Conservation (phyloP, 2,329 filamentous ascomycete species). For the Aspergillus melleus region DNA sequence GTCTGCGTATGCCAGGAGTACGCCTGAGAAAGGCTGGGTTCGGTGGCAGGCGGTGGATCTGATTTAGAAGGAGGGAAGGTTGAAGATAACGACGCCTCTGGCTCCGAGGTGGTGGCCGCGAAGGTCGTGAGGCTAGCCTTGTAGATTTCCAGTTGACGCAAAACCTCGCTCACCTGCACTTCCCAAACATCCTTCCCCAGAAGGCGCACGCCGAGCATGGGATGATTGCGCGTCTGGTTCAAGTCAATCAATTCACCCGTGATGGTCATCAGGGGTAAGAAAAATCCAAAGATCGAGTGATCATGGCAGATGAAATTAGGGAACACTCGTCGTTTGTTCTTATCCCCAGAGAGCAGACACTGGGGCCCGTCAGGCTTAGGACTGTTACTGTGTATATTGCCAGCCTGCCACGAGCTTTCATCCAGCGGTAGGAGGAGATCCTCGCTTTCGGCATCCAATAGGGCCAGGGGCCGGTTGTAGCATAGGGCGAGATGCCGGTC, state of each 20-base stretch:
- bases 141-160: slow-evolving; percentile 76
- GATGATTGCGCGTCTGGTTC: slow-evolving; percentile 85
- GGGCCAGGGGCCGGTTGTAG: slow-evolving; percentile 85
- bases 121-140: slow-evolving; percentile 66
- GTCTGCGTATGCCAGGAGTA: slow-evolving; percentile 69
- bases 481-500: slow-evolving; percentile 87
- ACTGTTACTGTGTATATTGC: slow-evolving; percentile 66
- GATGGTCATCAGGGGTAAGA: slow-evolving; percentile 92
- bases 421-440: slow-evolving; percentile 82
- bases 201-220: slow-evolving; percentile 75
- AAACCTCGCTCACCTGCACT: slow-evolving; percentile 74
- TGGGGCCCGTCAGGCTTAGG: slow-evolving; percentile 40
- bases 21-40: slow-evolving; percentile 31
- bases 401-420: slow-evolving; percentile 81
- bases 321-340: slow-evolving; percentile 60
- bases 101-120: slow-evolving; percentile 27
- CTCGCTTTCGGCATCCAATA: slow-evolving; percentile 86
- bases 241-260: slow-evolving; percentile 88
- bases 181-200: slow-evolving; percentile 76
- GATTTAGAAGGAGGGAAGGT: slow-evolving; percentile 59
- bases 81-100: slow-evolving; percentile 39
- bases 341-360: slow-evolving; percentile 34
- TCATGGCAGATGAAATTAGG: slow-evolving; percentile 81
- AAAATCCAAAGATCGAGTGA: slow-evolving; percentile 88
- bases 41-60: slow-evolving; percentile 52